Evolutionary conservation across 495 filamentous ascomycete species (phyloP).

Genomic region (Amphirosellinia nigrospora): DNA sequence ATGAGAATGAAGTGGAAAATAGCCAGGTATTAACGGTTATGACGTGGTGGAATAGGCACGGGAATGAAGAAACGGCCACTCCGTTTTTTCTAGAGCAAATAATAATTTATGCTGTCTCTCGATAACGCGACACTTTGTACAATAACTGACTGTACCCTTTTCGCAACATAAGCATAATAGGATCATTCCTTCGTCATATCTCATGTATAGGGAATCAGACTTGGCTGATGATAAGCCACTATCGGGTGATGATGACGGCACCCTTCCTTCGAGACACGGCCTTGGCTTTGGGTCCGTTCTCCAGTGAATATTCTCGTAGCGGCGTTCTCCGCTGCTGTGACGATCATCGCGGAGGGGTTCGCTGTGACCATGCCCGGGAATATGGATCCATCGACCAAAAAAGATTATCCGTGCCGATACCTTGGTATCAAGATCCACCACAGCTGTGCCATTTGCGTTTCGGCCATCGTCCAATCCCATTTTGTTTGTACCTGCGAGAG

Average conservation of each 20-base stretch:
- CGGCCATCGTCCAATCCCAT: slow-evolving; percentile 72
- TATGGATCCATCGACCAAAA: slow-evolving; percentile 67
- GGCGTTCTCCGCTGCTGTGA: slow-evolving; percentile 64
- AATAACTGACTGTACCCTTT: not conserved
- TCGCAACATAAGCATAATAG: slow-evolving; percentile 1
- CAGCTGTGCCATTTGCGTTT: slow-evolving; percentile 60
- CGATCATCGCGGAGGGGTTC: slow-evolving; percentile 66
- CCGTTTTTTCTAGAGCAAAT: not conserved
- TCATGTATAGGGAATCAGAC: not conserved
- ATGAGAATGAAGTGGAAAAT: not conserved
- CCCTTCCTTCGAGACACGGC: slow-evolving; percentile 28
- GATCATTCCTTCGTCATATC: not conserved
- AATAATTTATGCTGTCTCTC: not conserved
- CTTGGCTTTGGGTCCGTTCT: slow-evolving; percentile 23
- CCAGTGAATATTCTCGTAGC: slow-evolving; percentile 51
- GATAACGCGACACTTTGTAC: slow-evolving; percentile 8
- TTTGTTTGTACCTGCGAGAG: slow-evolving; percentile 58
- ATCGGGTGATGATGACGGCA: slow-evolving; percentile 32
- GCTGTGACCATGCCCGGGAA: slow-evolving; percentile 67
- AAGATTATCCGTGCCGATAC: slow-evolving; percentile 75
- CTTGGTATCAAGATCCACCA: slow-evolving; percentile 73
- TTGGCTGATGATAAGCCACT: slow-evolving; percentile 16
- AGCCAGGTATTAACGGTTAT: not conserved
- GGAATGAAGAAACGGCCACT: not conserved
- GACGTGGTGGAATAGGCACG: not conserved